phyloP scores from a whole-genome alignment of 2,329 filamentous ascomycete species.

The Alternaria arbusti region DNA sequence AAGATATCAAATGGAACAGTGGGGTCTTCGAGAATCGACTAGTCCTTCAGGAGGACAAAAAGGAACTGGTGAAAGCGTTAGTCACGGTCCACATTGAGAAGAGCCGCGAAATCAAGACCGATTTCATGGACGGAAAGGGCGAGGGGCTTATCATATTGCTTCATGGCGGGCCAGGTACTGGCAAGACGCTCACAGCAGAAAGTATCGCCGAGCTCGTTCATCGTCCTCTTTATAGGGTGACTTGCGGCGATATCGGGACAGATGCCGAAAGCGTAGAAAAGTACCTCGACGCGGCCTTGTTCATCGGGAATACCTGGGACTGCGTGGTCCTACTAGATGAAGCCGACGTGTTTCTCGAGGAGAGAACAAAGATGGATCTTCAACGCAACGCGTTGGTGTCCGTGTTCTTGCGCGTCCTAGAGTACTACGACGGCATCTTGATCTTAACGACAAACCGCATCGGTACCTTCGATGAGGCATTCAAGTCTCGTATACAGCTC shows the following conservation, averaged over 20 bases:
- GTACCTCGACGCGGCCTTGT: background rate
- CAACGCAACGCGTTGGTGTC: slow-evolving; percentile 29
- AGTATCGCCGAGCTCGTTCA: background rate
- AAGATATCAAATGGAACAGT: background rate
- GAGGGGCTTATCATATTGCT: slow-evolving; percentile 24
- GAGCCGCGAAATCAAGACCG: rapidly evolving
- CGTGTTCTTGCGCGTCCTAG: slow-evolving; percentile 44
- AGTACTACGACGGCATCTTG: slow-evolving; percentile 53
- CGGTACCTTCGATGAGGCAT: slow-evolving; percentile 48
- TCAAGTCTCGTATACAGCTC: slow-evolving; percentile 34
- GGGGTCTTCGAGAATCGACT: background rate
- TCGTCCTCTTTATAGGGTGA: background rate
- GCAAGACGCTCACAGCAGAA: slow-evolving; percentile 20
- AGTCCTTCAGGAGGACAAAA: background rate
- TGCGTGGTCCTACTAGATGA: slow-evolving; percentile 54
- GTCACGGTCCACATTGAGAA: background rate
- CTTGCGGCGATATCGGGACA: slow-evolving; percentile 8
- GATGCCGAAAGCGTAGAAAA: slow-evolving; percentile 13
- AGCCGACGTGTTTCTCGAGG: slow-evolving; percentile 61
- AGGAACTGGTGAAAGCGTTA: background rate
- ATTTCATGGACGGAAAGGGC: slow-evolving; percentile 55
- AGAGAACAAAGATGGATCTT: slow-evolving; percentile 39
- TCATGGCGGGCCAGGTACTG: slow-evolving; percentile 24
- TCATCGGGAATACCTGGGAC: slow-evolving; percentile 45
- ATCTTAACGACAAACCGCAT: slow-evolving; percentile 54